Evolutionary conservation across 1,284 basidiomycete genomes (phyloP), one percentile per base, ranked within the genome.

Genomic region (Sporisorium sorghi): DNA sequence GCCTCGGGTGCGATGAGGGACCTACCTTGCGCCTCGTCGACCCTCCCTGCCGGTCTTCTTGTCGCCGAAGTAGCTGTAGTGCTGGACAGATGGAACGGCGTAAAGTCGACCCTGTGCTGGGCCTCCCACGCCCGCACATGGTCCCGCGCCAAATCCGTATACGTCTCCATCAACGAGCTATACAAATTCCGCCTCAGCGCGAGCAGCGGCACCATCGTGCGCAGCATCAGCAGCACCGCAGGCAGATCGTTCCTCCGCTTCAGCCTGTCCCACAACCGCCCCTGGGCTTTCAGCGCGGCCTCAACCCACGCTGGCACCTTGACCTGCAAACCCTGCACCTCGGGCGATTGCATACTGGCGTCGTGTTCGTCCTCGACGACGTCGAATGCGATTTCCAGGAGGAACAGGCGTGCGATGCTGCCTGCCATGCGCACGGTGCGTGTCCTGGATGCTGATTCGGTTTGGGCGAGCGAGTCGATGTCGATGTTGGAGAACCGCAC

Each of bases 141-240:
- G 8, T 49, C 46, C 2, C 71, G 43, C 2, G 63, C 71, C 14
- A 73, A 11, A 15, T 68, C 40, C 4, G 65, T 68, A 24, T 73
- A 61, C 11, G 26, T 32, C 32, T 68, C 49, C 65, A 73, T 65
- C 3, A 73, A 17, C 3, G 42, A 26, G 1, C 57, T 64, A 28
- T 54, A 73, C 17, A 68, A 10, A 23, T 60, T 68, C 0, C 71
- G n/a, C 0, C 71, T 43, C 0, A 73, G 28, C n/a, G 65, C 44
- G n/a, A 60, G 3, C 9, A 73, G 33, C 1, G 71, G 65, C 2
- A 73, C 19, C 53, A 68, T 53, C 1, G 65, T 73, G 3, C 71
- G 65, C 5, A 73, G 43, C 64, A 67, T 73, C 19, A 73, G 30
- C 40, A 73, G 32, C 2, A 73, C 46, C 5, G 61, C 43, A 2